These are phyloP conservation scores for Wickerhamiella sergipiensis DNA, from an alignment of 805 yeast species.

Conservation along the genomic window DNA sequence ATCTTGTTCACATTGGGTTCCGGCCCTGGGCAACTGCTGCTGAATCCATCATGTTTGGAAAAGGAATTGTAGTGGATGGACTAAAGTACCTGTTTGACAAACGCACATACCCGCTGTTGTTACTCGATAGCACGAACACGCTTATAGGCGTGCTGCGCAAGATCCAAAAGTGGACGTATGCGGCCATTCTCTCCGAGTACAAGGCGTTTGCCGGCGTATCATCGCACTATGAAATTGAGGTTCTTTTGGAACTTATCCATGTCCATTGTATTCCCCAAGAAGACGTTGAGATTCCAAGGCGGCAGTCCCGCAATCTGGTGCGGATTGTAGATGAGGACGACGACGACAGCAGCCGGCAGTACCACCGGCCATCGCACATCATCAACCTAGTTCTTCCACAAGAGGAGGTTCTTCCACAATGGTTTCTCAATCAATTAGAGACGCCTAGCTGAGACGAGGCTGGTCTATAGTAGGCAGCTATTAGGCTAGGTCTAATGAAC, in stretches of 20 bases:
- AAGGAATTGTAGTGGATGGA: constrained; percentile 47
- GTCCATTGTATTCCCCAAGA: constrained; percentile 24
- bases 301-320: not conserved
- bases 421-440: not conserved
- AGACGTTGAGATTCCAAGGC: not conserved
- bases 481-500: too few species aligned
- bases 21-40: constrained; percentile 29
- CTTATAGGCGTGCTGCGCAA: constrained; percentile 70
- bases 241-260: constrained; percentile 61
- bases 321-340: not conserved
- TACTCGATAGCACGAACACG: constrained; percentile 70
- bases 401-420: not conserved
- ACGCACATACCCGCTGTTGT: constrained; percentile 49
- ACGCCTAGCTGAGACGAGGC: too few species aligned
- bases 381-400: not conserved
- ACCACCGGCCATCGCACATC: not conserved
- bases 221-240: constrained; percentile 67
- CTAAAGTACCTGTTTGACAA: constrained; percentile 51
- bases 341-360: not conserved
- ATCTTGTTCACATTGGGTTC: constrained; percentile 24
- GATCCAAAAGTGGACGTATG: constrained; percentile 78
- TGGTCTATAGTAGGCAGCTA: too few species aligned
- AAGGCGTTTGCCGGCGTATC: constrained; percentile 60
- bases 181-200: constrained; percentile 75
- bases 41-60: constrained; percentile 68